Conservation (phyloP, 495 filamentous ascomycete species). For the Chaetomium fimeti region DNA sequence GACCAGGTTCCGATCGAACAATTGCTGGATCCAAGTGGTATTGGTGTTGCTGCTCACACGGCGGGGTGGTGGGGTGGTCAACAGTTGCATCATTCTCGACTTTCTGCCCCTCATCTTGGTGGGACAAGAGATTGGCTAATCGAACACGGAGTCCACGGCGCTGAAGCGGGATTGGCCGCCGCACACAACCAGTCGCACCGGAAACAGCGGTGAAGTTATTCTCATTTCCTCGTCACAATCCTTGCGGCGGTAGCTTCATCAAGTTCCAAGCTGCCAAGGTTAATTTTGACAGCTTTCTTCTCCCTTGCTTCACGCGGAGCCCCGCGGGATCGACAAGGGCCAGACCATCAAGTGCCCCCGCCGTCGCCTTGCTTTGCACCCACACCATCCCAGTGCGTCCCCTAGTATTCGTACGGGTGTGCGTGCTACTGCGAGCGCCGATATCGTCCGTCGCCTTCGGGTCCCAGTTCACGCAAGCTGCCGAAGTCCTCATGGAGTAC, state of each 20-base stretch:
- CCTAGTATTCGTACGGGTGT: not conserved
- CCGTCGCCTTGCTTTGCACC: not conserved
- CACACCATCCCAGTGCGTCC: slow-evolving; percentile 6
- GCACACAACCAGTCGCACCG: not conserved
- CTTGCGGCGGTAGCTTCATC: not conserved
- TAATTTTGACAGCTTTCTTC: not conserved
- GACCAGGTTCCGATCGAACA: not conserved
- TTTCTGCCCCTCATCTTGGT: slow-evolving; percentile 5
- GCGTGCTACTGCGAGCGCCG: not conserved
- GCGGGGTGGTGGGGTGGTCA: not conserved
- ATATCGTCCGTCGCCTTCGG: not conserved
- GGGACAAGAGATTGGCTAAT: slow-evolving; percentile 9
- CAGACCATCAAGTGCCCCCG: not conserved
- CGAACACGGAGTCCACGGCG: not conserved
- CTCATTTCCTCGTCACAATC: not conserved
- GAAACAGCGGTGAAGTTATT: slow-evolving; percentile 19
- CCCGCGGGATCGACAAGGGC: not conserved
- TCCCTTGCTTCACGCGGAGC: slow-evolving; percentile 7
- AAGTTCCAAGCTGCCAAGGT: not conserved
- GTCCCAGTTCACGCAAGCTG: not conserved
- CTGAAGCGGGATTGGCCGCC: slow-evolving; percentile 7
- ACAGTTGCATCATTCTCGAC: not conserved
- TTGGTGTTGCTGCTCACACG: not conserved
- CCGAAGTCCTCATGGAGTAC: not conserved
- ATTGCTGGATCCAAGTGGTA: not conserved